Percentiles rank a stretch among this genome's conserved stretches.
phyloP scores from a whole-genome alignment of 2,329 filamentous ascomycete genomes.

The Westerdykella sp. region DNA sequence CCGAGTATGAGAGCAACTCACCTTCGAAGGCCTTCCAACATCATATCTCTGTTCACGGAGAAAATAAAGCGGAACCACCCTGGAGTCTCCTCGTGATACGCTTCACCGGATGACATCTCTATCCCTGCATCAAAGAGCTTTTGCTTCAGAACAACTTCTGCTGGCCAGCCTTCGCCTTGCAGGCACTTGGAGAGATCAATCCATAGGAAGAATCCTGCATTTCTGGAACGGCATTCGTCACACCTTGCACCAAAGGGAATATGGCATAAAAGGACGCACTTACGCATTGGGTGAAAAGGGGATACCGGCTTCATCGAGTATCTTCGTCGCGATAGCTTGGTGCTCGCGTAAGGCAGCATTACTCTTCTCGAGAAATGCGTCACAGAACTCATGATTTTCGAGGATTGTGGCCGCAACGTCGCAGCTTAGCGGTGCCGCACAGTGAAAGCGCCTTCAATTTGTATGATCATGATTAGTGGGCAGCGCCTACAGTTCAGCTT shows the following conservation, averaged over 20 bases:
- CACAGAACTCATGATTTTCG: slow-evolving; percentile 2
- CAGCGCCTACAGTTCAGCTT: too few species aligned
- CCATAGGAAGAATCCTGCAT: slow-evolving; percentile 1
- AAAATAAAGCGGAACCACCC: slow-evolving; percentile 1
- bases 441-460: background rate
- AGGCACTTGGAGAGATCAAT: slow-evolving; percentile 1
- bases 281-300: background rate
- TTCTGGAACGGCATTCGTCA: background rate
- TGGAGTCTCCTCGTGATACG: background rate
- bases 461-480: background rate
- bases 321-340: background rate
- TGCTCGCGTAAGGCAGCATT: background rate
- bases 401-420: slow-evolving; percentile 4
- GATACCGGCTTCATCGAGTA: background rate
- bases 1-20: too few species aligned
- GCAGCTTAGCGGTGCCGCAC: slow-evolving; percentile 5
- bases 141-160: background rate
- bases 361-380: slow-evolving; percentile 2
- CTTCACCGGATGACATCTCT: background rate
- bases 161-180: background rate
- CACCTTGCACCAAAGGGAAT: too few species aligned
- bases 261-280: background rate
- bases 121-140: background rate
- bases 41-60: too few species aligned
- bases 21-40: too few species aligned